Conservation (phyloP, 139 green algal species). For the Chlorella sp. region DNA sequence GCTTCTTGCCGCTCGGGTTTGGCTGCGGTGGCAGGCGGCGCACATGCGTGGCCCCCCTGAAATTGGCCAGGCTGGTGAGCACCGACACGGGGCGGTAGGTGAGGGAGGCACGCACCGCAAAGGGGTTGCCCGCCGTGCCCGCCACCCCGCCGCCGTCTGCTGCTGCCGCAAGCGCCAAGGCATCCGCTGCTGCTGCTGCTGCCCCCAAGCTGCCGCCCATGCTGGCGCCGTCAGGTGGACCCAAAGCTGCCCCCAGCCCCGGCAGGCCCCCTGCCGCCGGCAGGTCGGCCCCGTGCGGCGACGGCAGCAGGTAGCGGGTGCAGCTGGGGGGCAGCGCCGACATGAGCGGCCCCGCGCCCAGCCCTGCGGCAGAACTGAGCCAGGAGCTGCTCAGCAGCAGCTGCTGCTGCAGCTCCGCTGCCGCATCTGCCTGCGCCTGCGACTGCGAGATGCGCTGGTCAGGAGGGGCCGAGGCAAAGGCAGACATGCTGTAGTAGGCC, state of each 20-base stretch:
- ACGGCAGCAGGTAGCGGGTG: conserved; percentile 10
- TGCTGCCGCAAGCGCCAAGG: not conserved
- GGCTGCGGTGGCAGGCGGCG: conserved; percentile 27
- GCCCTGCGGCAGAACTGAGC: not conserved
- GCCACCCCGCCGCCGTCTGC: not conserved
- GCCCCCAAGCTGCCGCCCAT: not conserved
- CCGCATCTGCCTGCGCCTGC: not conserved
- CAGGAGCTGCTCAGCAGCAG: not conserved
- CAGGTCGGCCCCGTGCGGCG: not conserved
- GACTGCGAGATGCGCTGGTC: not conserved
- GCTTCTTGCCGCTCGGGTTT: conserved; percentile 23
- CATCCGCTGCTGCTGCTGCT: not conserved
- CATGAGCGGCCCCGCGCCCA: not conserved
- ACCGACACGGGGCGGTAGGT: conserved; percentile 7
- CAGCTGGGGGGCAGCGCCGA: conserved; percentile 11
- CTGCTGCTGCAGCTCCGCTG: not conserved
- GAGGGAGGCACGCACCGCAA: conserved; percentile 8
- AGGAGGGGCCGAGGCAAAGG: not conserved
- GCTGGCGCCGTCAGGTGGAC: not conserved
- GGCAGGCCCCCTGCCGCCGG: not conserved
- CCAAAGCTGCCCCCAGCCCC: not conserved
- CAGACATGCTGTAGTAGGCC: not conserved
- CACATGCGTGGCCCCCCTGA: conserved; percentile 3
- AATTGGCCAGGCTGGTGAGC: conserved; percentile 39
- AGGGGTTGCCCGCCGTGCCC: not conserved